These are phyloP conservation scores for Podaxis sp. DNA, from an alignment of 768 basidiomycete genomes.

Conservation along the genomic window DNA sequence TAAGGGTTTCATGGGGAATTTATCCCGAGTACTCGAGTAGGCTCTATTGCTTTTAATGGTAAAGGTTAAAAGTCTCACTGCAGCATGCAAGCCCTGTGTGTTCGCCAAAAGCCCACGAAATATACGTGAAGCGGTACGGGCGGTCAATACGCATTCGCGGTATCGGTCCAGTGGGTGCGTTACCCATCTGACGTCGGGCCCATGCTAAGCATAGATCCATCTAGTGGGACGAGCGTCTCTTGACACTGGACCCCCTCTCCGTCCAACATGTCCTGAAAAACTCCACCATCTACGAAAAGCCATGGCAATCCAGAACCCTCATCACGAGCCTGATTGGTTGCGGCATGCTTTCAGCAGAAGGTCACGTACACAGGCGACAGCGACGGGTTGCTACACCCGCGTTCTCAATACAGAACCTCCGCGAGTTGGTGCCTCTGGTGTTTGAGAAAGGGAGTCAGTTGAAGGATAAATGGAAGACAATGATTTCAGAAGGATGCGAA, in stretches of 20 bases:
- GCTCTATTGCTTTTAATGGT: conserved; percentile 19
- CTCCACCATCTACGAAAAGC: conserved; percentile 75
- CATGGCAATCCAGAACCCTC: conserved; percentile 71
- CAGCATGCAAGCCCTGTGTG: conserved; percentile 39
- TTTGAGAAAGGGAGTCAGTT: conserved; percentile 67
- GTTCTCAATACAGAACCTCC: conserved; percentile 77
- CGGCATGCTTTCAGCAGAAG: conserved; percentile 81
- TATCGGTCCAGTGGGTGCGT: conserved; percentile 58
- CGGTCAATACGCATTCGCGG: conserved; percentile 70
- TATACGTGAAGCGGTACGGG: conserved; percentile 58
- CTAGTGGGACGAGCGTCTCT: conserved; percentile 77
- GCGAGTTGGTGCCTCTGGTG: conserved; percentile 67
- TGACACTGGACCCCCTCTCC: conserved; percentile 79
- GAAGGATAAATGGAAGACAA: conserved; percentile 55
- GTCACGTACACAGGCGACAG: conserved; percentile 76
- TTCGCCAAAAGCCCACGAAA: conserved; percentile 54
- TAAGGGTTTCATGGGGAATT: conserved; percentile 47
- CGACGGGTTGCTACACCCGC: conserved; percentile 74
- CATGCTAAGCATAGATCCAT: neutral
- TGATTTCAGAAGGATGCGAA: conserved; percentile 28
- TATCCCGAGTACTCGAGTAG: conserved; percentile 58
- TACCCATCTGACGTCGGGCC: neutral
- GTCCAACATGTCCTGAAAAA: conserved; percentile 74
- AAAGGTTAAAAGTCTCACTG: neutral
- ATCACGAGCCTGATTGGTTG: conserved; percentile 80